These are phyloP conservation scores for Starmerella bacillaris DNA, from an alignment of 805 yeast genomes.

Conservation along the genomic window DNA sequence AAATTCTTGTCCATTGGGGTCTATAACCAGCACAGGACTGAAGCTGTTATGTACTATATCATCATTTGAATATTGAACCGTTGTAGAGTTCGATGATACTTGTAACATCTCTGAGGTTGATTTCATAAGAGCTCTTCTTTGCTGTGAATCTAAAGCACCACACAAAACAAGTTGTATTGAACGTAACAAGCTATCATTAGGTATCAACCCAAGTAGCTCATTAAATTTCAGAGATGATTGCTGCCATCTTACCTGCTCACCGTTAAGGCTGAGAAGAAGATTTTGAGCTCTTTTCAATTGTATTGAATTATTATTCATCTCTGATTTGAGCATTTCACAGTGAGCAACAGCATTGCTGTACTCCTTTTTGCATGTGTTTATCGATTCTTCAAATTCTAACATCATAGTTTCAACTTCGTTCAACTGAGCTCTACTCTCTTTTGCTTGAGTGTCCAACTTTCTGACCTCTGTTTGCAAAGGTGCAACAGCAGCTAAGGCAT, in stretches of 20 bases:
- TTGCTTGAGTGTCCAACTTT: constrained; percentile 39
- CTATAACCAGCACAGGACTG: constrained; percentile 44
- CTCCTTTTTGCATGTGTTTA: constrained; percentile 44
- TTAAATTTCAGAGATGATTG: constrained; percentile 35
- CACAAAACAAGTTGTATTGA: constrained; percentile 45
- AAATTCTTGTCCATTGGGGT: constrained; percentile 39
- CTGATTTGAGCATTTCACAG: constrained; percentile 53
- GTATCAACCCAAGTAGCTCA: constrained; percentile 28
- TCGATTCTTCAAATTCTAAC: constrained; percentile 47
- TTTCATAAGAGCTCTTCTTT: constrained; percentile 25
- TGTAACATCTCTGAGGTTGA: constrained; percentile 22
- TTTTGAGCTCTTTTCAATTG: constrained; percentile 46
- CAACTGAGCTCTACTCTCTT: constrained; percentile 29
- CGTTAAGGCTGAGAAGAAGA: constrained; percentile 43
- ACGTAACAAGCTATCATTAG: constrained; percentile 49
- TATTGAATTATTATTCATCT: constrained; percentile 42
- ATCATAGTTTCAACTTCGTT: constrained; percentile 72
- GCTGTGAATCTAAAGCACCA: constrained; percentile 38
- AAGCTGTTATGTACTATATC: constrained; percentile 29
- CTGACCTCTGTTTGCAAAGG: constrained; percentile 56
- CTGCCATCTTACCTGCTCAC: constrained; percentile 65
- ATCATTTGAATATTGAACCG: constrained; percentile 45
- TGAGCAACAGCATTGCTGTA: constrained; percentile 67
- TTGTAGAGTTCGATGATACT: constrained; percentile 21
- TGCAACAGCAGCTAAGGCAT: constrained; percentile 49